A percentile compares a stretch with the other conserved stretches of the same genome.
These are phyloP conservation scores for Millerozyma miso DNA, from an alignment of 805 yeast genomes.

Conservation along the genomic window DNA sequence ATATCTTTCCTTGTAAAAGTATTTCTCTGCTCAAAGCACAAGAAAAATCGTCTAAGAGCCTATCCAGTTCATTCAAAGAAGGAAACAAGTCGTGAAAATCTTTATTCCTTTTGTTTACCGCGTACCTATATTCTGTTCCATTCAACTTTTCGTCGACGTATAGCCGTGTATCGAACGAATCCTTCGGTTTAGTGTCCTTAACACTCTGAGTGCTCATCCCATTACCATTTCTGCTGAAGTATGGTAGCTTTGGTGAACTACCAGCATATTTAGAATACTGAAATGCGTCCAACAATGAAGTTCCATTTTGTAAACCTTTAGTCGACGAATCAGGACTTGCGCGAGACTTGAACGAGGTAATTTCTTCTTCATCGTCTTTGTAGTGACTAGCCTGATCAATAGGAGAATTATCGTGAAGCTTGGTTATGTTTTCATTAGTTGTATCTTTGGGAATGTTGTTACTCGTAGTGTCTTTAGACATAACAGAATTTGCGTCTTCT, in stretches of 20 bases:
- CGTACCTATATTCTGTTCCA: constrained; percentile 59
- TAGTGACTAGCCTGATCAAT: neutral
- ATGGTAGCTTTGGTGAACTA: neutral
- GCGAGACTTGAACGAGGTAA: neutral
- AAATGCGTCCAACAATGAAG: neutral
- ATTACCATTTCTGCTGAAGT: neutral
- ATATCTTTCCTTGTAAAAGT: constrained; percentile 80
- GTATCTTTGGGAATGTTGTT: neutral
- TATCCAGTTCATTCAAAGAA: constrained; percentile 62
- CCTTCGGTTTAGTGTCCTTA: constrained; percentile 4
- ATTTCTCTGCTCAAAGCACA: constrained; percentile 90
- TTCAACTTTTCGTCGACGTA: constrained; percentile 57
- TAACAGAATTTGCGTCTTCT: constrained; percentile 43
- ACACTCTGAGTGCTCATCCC: neutral
- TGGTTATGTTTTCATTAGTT: neutral
- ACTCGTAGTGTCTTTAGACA: constrained; percentile 17
- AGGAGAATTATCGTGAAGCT: neutral
- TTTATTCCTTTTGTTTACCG: constrained; percentile 56
- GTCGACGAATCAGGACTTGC: neutral
- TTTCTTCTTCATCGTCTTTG: neutral
- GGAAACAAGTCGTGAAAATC: constrained; percentile 79
- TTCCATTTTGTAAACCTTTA: neutral
- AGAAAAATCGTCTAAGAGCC: constrained; percentile 78
- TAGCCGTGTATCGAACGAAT: constrained; percentile 35
- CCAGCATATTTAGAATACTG: neutral